These are phyloP conservation scores for Psilocybe azurescens DNA, from an alignment of 768 basidiomycete genomes.

Conservation along the genomic window DNA sequence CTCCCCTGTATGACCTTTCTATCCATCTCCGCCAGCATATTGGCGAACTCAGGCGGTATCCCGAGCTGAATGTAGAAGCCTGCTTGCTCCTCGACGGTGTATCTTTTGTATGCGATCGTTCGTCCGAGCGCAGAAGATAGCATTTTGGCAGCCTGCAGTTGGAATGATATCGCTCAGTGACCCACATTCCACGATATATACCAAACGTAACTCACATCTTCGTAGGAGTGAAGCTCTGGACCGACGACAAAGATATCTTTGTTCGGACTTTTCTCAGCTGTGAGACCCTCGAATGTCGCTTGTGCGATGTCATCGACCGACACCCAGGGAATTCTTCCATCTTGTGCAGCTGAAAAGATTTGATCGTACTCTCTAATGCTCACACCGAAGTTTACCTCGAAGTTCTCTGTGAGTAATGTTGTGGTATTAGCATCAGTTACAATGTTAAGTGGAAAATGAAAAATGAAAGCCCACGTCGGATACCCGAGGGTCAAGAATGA, in stretches of 20 bases:
- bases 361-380: background rate
- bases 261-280: background rate
- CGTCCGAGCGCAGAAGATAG: background rate
- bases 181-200: background rate
- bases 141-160: background rate
- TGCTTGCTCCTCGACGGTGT: background rate
- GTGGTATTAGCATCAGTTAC: background rate
- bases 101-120: background rate
- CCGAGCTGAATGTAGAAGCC: background rate
- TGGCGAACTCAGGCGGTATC: background rate
- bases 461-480: background rate
- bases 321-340: background rate
- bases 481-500: background rate
- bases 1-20: background rate
- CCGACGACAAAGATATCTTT: conserved; percentile 1
- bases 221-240: background rate
- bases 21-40: background rate
- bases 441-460: background rate
- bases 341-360: background rate
- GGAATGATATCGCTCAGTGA: background rate
- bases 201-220: background rate
- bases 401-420: background rate
- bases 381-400: background rate
- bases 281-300: background rate
- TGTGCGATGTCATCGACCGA: conserved; percentile 4